Evolutionary conservation across 495 filamentous ascomycete genomes (phyloP).

Genomic region (Tirmania nivea): DNA sequence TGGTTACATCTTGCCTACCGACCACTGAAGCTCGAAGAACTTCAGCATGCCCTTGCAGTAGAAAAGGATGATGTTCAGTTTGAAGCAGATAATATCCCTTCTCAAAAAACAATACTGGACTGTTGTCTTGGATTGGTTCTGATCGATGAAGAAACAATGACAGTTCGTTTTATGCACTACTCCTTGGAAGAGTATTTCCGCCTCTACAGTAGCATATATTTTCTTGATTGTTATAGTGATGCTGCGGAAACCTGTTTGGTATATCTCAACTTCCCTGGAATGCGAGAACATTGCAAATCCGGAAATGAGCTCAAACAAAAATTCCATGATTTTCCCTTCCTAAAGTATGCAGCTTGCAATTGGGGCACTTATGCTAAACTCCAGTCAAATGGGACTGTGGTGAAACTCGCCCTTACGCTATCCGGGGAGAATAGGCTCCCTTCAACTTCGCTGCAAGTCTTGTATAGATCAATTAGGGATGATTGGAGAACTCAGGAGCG

Average conservation of each 20-base stretch:
- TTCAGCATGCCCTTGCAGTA: background rate
- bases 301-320: background rate
- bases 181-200: constrained; percentile 9
- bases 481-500: background rate
- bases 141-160: background rate
- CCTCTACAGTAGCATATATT: background rate
- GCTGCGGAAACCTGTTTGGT: background rate
- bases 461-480: background rate
- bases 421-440: background rate
- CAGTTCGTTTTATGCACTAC: constrained; percentile 3
- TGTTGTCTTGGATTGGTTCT: constrained; percentile 8
- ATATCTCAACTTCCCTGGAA: background rate
- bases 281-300: background rate
- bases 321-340: background rate
- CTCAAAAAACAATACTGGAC: background rate
- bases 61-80: background rate
- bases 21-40: background rate
- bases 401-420: background rate
- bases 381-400: no score
- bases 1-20: background rate
- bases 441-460: background rate
- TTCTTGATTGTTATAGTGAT: background rate
- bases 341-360: background rate
- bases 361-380: background rate
- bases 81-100: background rate